Conservation (phyloP, 2,329 filamentous ascomycete species). For the Fusarium scirpi region DNA sequence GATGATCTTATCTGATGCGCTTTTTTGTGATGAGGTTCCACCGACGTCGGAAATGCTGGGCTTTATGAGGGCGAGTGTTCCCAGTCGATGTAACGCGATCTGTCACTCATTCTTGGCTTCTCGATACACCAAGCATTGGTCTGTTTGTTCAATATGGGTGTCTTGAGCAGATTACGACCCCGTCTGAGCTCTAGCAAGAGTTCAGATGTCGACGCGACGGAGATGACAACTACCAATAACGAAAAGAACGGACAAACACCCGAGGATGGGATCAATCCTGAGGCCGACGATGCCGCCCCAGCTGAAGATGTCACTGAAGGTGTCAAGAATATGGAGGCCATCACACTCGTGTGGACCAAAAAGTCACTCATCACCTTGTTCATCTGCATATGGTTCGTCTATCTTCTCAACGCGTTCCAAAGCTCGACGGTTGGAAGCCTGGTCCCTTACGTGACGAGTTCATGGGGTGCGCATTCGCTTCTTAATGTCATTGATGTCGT, state of each 20-base stretch:
- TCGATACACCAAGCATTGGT: not conserved
- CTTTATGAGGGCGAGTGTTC: not conserved
- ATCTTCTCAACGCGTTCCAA: slow-evolving; percentile 40
- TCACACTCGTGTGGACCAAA: slow-evolving; percentile 18
- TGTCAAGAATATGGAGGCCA: slow-evolving; percentile 26
- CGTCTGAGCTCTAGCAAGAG: not conserved
- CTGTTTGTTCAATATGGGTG: not conserved
- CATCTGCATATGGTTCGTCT: slow-evolving; percentile 23
- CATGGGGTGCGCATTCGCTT: slow-evolving; percentile 8
- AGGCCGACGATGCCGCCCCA: not conserved
- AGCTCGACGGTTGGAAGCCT: slow-evolving; percentile 52
- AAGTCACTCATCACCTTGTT: slow-evolving; percentile 9
- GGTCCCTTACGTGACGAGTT: slow-evolving; percentile 10
- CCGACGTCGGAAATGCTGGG: slow-evolving; percentile 6
- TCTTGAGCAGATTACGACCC: not conserved
- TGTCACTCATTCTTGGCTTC: not conserved
- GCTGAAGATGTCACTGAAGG: slow-evolving; percentile 39
- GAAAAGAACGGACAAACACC: slow-evolving; percentile 18
- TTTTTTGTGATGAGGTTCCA: slow-evolving; percentile 18
- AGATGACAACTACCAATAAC: slow-evolving; percentile 10
- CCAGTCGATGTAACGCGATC: not conserved
- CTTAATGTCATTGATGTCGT: slow-evolving; percentile 19
- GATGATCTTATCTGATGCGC: slow-evolving; percentile 44
- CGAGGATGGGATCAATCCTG: slow-evolving; percentile 11
- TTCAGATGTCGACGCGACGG: slow-evolving; percentile 6